Conservation (phyloP, 345 rosid genomes). For the Corchorus capsularis region DNA sequence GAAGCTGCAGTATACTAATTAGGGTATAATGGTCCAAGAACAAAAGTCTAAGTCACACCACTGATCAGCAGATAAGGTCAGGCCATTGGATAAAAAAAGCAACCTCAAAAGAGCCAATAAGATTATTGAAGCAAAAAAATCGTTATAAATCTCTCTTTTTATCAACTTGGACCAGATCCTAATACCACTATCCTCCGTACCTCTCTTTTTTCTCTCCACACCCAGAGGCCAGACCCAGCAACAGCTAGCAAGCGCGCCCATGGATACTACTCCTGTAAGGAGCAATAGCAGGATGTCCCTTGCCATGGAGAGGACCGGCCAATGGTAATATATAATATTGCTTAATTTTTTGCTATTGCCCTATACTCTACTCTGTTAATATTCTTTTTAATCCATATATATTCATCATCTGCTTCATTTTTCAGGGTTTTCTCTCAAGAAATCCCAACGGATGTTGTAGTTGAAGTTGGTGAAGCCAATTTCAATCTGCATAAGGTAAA, state of each 20-base stretch:
- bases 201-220: not conserved
- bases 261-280: conserved; percentile 41
- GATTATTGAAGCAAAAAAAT: not conserved
- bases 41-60: not conserved
- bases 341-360: too few relatives aligned
- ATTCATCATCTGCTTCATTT: not conserved
- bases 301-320: conserved; percentile 88
- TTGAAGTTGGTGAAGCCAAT: conserved; percentile 74
- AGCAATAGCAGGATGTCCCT: conserved; percentile 43
- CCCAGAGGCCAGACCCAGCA: too few relatives aligned
- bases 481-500: conserved; percentile 89
- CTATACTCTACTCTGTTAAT: too few relatives aligned
- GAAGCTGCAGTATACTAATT: not conserved
- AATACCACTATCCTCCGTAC: not conserved
- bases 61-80: not conserved
- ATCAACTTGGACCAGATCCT: not conserved
- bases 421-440: conserved; percentile 91
- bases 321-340: conserved; percentile 51
- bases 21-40: conserved; percentile 28
- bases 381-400: too few relatives aligned
- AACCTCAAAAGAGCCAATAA: not conserved
- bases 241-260: conserved; percentile 6
- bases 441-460: conserved; percentile 73
- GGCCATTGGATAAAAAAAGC: not conserved
- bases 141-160: not conserved